Evolutionary conservation across 176 grass and related monocot genomes (phyloP).

Genomic region (Ensete glaucum): DNA sequence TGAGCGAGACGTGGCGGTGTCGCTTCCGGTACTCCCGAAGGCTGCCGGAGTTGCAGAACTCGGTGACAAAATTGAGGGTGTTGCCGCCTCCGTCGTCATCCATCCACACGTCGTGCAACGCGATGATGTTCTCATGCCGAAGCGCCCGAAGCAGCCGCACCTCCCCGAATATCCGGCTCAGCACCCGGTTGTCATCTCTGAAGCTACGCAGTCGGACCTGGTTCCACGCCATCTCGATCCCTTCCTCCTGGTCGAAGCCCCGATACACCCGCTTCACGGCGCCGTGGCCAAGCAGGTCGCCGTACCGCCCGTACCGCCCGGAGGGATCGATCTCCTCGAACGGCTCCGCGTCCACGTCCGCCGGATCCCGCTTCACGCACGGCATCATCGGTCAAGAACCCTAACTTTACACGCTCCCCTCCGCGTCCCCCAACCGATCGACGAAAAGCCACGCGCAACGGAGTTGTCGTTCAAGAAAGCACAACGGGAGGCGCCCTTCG

Average conservation of each 20-base stretch:
- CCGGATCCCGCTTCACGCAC: conserved; percentile 16
- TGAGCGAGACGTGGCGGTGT: conserved; percentile 78
- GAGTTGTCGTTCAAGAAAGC: not conserved
- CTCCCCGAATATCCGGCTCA: conserved; percentile 71
- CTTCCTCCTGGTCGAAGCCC: conserved; percentile 91
- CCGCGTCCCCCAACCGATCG: not conserved
- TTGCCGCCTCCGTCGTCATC: conserved; percentile 42
- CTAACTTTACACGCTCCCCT: not conserved
- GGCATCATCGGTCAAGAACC: conserved; percentile 10
- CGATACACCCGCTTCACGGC: conserved; percentile 93
- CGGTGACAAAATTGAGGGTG: conserved; percentile 92
- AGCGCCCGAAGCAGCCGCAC: conserved; percentile 69
- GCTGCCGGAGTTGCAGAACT: conserved; percentile 80
- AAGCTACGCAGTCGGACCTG: conserved; percentile 56
- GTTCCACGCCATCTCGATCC: conserved; percentile 99
- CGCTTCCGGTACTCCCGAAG: conserved; percentile 70
- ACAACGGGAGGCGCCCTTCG: no score
- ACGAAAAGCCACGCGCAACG: not conserved
- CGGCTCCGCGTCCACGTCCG: conserved; percentile 41
- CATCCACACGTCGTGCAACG: conserved; percentile 70
- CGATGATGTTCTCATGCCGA: conserved; percentile 81
- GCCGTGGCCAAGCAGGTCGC: conserved; percentile 54
- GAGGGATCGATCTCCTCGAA: conserved; percentile 93
- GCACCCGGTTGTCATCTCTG: conserved; percentile 42
- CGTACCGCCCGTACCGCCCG: conserved; percentile 81